phyloP scores from a whole-genome alignment of 2,329 filamentous ascomycete species.

The Botrytis pseudocinerea region DNA sequence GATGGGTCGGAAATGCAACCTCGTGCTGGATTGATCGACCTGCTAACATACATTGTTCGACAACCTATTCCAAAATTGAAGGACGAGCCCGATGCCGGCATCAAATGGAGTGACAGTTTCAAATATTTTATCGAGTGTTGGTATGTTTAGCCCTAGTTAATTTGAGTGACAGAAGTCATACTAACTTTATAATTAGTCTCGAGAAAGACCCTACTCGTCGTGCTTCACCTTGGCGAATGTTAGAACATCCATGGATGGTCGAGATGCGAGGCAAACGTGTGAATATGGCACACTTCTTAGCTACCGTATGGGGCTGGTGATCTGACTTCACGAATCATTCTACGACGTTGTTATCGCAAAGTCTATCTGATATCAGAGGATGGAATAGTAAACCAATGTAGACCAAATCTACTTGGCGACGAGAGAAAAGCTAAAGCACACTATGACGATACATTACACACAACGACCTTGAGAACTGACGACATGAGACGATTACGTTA shows the following conservation, averaged over 20 bases:
- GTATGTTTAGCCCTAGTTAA: constrained; percentile 56
- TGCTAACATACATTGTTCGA: constrained; percentile 95
- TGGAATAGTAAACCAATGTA: not conserved
- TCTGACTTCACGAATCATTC: not conserved
- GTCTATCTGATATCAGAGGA: not conserved
- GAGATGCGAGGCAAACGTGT: constrained; percentile 96
- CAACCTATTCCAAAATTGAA: constrained; percentile 95
- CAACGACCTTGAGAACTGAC: not conserved
- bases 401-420: not conserved
- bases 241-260: constrained; percentile 97
- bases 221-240: constrained; percentile 96
- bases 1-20: constrained; percentile 96
- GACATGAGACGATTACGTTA: constrained; percentile 7
- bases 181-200: constrained; percentile 57
- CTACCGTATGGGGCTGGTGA: constrained; percentile 94
- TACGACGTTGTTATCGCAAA: not conserved
- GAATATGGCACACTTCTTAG: constrained; percentile 93
- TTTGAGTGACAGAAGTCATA: constrained; percentile 22
- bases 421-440: not conserved
- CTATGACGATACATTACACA: constrained; percentile 1
- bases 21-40: constrained; percentile 86
- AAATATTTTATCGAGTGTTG: constrained; percentile 99
- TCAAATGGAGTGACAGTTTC: constrained; percentile 95
- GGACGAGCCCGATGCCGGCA: constrained; percentile 85
- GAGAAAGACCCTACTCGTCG: constrained; percentile 88